These are phyloP conservation scores for Colletotrichum sp. DNA, from an alignment of 2,329 filamentous ascomycete species.

Conservation along the genomic window DNA sequence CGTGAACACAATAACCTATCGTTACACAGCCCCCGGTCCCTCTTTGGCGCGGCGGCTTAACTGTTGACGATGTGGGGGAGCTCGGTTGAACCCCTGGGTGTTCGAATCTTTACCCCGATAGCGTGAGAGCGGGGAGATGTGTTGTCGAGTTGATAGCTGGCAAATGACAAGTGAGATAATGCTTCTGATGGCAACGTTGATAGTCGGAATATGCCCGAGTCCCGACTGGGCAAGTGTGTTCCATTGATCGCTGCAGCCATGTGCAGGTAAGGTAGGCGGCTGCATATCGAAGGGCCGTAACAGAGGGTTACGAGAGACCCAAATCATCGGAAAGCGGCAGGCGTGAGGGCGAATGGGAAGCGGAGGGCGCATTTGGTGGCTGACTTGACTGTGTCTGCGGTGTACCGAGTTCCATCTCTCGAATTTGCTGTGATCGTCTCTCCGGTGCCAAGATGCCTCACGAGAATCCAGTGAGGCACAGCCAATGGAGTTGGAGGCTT, in stretches of 20 bases:
- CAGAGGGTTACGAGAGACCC: not conserved
- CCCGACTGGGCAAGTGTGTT: not conserved
- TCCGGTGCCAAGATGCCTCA: not conserved
- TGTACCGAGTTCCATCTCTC: not conserved
- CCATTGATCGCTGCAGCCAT: slow-evolving; percentile 1
- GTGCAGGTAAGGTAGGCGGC: not conserved
- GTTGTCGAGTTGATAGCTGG: not conserved
- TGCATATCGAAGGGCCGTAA: not conserved
- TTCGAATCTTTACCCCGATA: not conserved
- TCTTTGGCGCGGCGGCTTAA: not conserved
- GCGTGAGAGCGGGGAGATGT: slow-evolving; percentile 6
- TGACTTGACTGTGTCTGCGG: not conserved
- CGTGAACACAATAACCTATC: not conserved
- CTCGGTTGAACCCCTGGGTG: not conserved
- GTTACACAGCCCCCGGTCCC: slow-evolving; percentile 13
- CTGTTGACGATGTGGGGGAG: not conserved
- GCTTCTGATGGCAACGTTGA: not conserved
- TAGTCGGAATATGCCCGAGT: slow-evolving; percentile 16
- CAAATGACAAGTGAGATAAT: not conserved
- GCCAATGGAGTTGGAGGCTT: not conserved
- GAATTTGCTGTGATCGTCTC: not conserved
- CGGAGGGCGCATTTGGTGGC: not conserved
- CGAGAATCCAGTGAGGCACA: not conserved
- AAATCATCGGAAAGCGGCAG: not conserved
- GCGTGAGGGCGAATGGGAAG: not conserved